phyloP scores from a whole-genome alignment of 495 filamentous ascomycete genomes.

The Podospora didyma region DNA sequence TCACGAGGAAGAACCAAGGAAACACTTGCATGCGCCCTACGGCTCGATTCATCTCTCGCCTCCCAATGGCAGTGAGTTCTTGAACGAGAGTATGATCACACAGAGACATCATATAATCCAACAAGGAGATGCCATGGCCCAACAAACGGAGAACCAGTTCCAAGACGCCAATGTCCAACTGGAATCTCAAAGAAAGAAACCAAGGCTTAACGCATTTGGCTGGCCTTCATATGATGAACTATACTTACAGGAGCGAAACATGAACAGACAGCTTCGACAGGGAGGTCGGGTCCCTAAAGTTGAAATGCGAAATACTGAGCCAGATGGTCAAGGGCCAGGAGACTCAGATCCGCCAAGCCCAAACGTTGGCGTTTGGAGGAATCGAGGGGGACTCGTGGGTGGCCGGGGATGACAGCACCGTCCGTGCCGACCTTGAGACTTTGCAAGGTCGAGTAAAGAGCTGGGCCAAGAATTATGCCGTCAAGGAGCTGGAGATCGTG shows the following conservation, averaged over 20 bases:
- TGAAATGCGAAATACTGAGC: not conserved
- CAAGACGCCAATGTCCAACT: not conserved
- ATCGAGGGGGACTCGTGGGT: conserved; percentile 1
- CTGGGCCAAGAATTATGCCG: conserved; percentile 4
- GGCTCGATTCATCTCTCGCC: too few species aligned
- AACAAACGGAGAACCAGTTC: not conserved
- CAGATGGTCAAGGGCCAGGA: not conserved
- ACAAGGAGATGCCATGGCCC: too few species aligned
- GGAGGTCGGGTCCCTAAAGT: not conserved
- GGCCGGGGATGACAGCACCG: not conserved
- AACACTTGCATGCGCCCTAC: too few species aligned
- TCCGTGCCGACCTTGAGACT: conserved; percentile 3
- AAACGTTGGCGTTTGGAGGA: conserved; percentile 2
- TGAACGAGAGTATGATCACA: too few species aligned
- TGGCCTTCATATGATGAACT: not conserved
- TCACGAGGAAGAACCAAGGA: not conserved
- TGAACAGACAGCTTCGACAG: not conserved
- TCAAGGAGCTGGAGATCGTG: not conserved
- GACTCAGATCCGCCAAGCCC: conserved; percentile 2
- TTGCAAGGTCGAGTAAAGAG: not conserved
- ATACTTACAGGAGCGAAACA: not conserved
- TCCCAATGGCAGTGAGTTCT: too few species aligned
- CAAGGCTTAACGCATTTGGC: not conserved
- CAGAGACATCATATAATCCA: too few species aligned
- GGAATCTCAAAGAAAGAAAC: not conserved